Conservation (phyloP, 2,329 filamentous ascomycete species). For the Cercospora zeae-maydis region DNA sequence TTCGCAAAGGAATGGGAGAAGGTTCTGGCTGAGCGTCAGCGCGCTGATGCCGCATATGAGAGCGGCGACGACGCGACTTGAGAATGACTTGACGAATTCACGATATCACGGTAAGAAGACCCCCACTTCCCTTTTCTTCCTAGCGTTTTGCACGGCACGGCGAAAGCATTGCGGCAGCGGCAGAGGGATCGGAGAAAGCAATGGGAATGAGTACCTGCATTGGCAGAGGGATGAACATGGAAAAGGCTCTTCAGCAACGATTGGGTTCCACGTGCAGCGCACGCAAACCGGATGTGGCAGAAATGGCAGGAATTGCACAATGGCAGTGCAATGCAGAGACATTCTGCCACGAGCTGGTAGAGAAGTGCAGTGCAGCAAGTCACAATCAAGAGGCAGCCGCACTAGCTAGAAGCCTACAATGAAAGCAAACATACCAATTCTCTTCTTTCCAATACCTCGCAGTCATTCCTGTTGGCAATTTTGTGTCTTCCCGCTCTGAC, state of each 20-base stretch:
- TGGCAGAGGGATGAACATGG: not conserved
- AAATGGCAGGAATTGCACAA: no score
- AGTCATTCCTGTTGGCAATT: no score
- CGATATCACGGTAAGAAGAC: not conserved
- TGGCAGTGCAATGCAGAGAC: no score
- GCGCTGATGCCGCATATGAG: constrained; percentile 33
- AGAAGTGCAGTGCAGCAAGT: not conserved
- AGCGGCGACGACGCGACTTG: constrained; percentile 28
- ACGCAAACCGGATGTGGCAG: no score
- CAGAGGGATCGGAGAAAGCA: not conserved
- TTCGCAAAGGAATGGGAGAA: constrained; percentile 51
- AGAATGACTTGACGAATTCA: not conserved
- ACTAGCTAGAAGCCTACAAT: no score
- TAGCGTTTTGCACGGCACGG: not conserved
- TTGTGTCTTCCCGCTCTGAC: no score
- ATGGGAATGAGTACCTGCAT: not conserved
- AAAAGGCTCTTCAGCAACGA: no score
- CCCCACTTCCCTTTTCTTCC: not conserved
- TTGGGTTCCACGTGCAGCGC: no score
- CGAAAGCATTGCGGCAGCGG: not conserved
- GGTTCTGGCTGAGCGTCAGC: constrained; percentile 41
- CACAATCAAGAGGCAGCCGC: not conserved
- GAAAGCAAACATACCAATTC: no score
- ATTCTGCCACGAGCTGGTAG: no score
- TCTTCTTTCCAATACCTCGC: no score